Conservation (phyloP, 176 grass and related monocot genomes). For the Musa beccarii region DNA sequence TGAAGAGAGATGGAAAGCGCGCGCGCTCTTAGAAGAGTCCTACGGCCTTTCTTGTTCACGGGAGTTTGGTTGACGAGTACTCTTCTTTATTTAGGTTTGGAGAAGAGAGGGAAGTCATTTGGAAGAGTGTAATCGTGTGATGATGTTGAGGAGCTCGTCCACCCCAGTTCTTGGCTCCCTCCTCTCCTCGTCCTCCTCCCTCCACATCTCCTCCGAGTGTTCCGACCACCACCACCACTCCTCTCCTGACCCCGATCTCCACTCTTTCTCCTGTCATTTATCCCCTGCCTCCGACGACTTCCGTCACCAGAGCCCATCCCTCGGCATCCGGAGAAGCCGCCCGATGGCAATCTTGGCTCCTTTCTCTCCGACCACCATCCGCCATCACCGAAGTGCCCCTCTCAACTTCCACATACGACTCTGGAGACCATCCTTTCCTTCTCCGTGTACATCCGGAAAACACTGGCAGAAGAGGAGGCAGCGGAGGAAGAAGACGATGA, state of each 20-base stretch:
- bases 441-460: constrained; percentile 17
- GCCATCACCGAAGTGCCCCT: not conserved
- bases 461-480: constrained; percentile 14
- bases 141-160: constrained; percentile 40
- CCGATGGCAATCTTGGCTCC: constrained; percentile 52
- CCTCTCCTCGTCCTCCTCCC: constrained; percentile 29
- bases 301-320: constrained; percentile 18
- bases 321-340: constrained; percentile 39
- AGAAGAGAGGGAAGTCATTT: too few relatives aligned
- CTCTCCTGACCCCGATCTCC: not conserved
- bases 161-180: constrained; percentile 66
- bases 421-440: constrained; percentile 51
- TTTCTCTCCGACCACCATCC: constrained; percentile 16
- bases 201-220: constrained; percentile 29
- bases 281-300: constrained; percentile 12
- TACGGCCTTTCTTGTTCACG: too few relatives aligned
- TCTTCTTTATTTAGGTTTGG: too few relatives aligned
- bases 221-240: constrained; percentile 18
- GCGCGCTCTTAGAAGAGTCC: too few relatives aligned
- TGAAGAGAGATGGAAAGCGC: too few relatives aligned
- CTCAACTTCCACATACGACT: not conserved
- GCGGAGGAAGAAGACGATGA: constrained; percentile 22
- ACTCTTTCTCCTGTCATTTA: constrained; percentile 35
- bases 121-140: not conserved
- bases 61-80: too few relatives aligned